Conservation (phyloP, 1,284 basidiomycete species). For the Austroboletus novae-zelandiae region DNA sequence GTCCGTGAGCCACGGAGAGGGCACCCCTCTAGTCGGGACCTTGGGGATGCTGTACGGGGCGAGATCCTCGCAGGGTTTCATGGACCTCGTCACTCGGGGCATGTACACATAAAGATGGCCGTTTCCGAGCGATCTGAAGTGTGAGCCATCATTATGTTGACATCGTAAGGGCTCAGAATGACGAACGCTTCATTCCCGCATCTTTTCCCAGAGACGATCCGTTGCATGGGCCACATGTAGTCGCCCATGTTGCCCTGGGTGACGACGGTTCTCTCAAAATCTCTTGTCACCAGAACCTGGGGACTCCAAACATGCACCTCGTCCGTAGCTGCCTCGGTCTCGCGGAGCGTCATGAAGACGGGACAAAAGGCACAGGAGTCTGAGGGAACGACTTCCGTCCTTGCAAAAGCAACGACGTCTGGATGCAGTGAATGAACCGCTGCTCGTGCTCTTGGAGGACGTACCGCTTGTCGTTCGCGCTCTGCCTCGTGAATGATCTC, state of each 20-base stretch:
- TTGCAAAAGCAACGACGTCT: slow-evolving; percentile 16
- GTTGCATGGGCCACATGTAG: slow-evolving; percentile 43
- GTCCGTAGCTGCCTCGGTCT: slow-evolving; percentile 8
- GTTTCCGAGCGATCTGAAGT: no score
- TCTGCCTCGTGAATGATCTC: slow-evolving; percentile 46
- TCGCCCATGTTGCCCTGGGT: slow-evolving; percentile 13
- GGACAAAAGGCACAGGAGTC: slow-evolving; percentile 4
- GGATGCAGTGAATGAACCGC: slow-evolving; percentile 19
- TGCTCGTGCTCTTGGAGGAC: slow-evolving; percentile 26
- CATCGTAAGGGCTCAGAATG: slow-evolving; percentile 48
- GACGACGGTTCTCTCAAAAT: slow-evolving; percentile 25
- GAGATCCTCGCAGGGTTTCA: no score
- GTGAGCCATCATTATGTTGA: slow-evolving; percentile 37
- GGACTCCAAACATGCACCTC: slow-evolving; percentile 22
- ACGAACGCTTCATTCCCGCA: slow-evolving; percentile 26
- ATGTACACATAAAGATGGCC: no score
- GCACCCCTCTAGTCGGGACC: background rate
- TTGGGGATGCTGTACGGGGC: no score
- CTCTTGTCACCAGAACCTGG: slow-evolving; percentile 26
- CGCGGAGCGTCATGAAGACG: slow-evolving; percentile 12
- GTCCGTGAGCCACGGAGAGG: no score
- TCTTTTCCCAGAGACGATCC: slow-evolving; percentile 37
- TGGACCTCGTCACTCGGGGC: no score
- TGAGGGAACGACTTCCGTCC: slow-evolving; percentile 17
- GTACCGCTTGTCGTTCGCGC: slow-evolving; percentile 35